These are phyloP conservation scores for Thoreauomyces humboldtii DNA, from an alignment of 192 early-diverging fungal genomes.

Conservation along the genomic window DNA sequence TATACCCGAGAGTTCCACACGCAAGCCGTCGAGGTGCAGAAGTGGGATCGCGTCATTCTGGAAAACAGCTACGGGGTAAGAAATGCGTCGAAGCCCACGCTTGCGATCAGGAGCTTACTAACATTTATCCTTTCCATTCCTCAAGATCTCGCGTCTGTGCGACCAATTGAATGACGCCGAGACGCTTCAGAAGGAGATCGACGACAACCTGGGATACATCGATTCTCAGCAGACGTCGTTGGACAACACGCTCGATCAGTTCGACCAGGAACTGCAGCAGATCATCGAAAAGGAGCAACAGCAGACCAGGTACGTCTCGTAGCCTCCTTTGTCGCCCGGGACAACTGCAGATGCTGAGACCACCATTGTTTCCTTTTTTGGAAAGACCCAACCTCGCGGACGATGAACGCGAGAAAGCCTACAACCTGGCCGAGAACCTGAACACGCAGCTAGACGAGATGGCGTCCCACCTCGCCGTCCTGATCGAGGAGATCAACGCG, in stretches of 20 bases:
- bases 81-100: background rate
- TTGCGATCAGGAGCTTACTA: background rate
- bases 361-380: no score
- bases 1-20: conserved; percentile 80
- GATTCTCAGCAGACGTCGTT: conserved; percentile 83
- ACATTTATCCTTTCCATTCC: conserved; percentile 26
- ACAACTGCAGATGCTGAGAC: no score
- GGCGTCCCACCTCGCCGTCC: conserved; percentile 66
- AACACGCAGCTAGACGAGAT: conserved; percentile 88
- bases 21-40: conserved; percentile 76
- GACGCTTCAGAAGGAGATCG: conserved; percentile 72
- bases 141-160: conserved; percentile 73
- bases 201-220: conserved; percentile 83
- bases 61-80: conserved; percentile 74
- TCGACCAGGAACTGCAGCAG: conserved; percentile 66
- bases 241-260: conserved; percentile 71
- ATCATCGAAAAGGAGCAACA: conserved; percentile 16
- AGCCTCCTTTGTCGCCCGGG: no score
- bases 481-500: conserved; percentile 87
- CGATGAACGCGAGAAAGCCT: conserved; percentile 82
- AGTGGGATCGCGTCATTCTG: conserved; percentile 85
- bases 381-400: no score
- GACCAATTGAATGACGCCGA: conserved; percentile 72
- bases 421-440: conserved; percentile 79
- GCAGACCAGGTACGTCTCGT: conserved; percentile 24